A percentile compares a stretch with the other conserved stretches of the same genome.
phyloP scores from a whole-genome alignment of 1,284 basidiomycete genomes.

The Cryptococcus sp. region DNA sequence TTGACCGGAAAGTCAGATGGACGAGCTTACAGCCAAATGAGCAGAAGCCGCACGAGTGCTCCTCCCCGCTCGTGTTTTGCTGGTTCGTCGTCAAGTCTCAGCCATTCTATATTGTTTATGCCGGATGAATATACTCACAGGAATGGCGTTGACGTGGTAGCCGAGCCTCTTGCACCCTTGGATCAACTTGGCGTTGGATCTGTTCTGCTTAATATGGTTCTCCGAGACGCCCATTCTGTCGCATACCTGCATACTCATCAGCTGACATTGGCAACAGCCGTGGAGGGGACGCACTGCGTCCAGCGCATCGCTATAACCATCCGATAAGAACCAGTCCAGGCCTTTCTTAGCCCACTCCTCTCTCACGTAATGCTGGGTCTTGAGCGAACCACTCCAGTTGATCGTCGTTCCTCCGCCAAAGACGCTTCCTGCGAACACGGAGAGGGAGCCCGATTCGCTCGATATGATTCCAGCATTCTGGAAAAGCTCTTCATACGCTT shows the following conservation, averaged over 20 bases:
- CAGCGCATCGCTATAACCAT: conserved; percentile 47
- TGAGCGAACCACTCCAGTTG: conserved; percentile 56
- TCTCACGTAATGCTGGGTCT: conserved; percentile 32
- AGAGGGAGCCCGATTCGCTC: conserved; percentile 50
- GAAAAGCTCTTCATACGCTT: conserved; percentile 50
- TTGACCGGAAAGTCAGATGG: conserved; percentile 5
- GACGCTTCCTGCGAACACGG: conserved; percentile 51
- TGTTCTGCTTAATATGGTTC: conserved; percentile 49
- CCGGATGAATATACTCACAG: conserved; percentile 13
- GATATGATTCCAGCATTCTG: conserved; percentile 51
- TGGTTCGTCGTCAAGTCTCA: neutral
- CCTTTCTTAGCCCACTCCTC: conserved; percentile 49
- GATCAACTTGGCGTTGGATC: conserved; percentile 47
- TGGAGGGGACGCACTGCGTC: conserved; percentile 26
- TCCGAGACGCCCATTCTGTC: conserved; percentile 52
- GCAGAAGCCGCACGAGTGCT: conserved; percentile 54
- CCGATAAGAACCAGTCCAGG: conserved; percentile 48
- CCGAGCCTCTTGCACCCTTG: conserved; percentile 44
- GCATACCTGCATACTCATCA: conserved; percentile 31
- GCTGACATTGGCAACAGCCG: neutral
- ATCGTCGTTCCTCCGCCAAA: conserved; percentile 57
- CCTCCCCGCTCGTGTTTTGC: conserved; percentile 53
- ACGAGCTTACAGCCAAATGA: conserved; percentile 47
- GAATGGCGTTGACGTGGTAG: conserved; percentile 43
- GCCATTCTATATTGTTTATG: neutral